A percentile compares a stretch with the other conserved stretches of the same genome.
Conservation (phyloP, 2,329 filamentous ascomycete species). For the Neofusicoccum kwambonambiense region DNA sequence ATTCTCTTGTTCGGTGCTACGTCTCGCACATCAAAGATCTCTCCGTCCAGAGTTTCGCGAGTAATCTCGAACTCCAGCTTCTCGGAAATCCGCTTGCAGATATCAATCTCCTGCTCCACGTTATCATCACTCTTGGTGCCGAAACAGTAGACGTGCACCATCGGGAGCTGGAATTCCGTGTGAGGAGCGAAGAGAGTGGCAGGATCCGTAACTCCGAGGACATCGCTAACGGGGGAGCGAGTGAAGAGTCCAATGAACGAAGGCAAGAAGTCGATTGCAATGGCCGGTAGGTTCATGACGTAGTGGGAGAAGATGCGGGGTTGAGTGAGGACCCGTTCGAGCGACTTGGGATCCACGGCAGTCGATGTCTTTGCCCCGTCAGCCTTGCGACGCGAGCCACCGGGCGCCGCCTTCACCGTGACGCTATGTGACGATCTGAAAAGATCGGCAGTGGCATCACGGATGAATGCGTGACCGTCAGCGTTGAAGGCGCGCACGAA, state of each 20-base stretch:
- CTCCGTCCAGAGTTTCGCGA: constrained; percentile 55
- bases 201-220: neutral
- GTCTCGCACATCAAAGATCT: constrained; percentile 69
- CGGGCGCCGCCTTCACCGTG: constrained; percentile 10
- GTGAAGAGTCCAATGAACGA: constrained; percentile 77
- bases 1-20: constrained; percentile 93
- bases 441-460: constrained; percentile 60
- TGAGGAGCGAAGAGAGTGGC: constrained; percentile 33
- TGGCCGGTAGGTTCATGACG: constrained; percentile 95
- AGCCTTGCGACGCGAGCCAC: constrained; percentile 3
- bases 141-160: constrained; percentile 95
- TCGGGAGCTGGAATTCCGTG: constrained; percentile 63
- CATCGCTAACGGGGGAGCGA: constrained; percentile 35
- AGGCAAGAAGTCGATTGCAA: constrained; percentile 78
- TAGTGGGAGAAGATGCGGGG: constrained; percentile 86
- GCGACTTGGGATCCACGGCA: constrained; percentile 32
- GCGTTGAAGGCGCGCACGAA: constrained; percentile 79
- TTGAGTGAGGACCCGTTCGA: constrained; percentile 41
- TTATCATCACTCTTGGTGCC: constrained; percentile 77
- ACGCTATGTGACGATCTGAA: constrained; percentile 22
- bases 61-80: constrained; percentile 61
- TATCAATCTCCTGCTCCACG: constrained; percentile 54
- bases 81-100: constrained; percentile 65
- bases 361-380: constrained; percentile 25
- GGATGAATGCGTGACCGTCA: constrained; percentile 81